Evolutionary conservation across 1,284 basidiomycete species (phyloP).

Genomic region (Trametes pubescens): DNA sequence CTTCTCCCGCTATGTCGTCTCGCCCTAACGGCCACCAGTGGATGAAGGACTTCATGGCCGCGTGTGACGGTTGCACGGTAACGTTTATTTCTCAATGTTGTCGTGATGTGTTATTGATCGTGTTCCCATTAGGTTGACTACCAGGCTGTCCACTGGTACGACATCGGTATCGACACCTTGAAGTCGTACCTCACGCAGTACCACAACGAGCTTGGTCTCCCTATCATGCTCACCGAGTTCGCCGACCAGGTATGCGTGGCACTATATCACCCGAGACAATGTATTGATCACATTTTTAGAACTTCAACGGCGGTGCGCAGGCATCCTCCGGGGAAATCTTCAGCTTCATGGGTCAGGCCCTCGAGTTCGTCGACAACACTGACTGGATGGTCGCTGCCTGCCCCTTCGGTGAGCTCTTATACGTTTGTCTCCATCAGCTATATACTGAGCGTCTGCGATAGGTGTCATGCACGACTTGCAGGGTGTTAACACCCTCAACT

Average conservation of each 20-base stretch:
- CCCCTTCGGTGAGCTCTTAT: slow-evolving; percentile 67
- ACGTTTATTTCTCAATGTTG: slow-evolving; percentile 33
- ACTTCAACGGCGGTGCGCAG: slow-evolving; percentile 70
- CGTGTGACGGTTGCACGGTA: slow-evolving; percentile 63
- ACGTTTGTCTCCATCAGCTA: neutral
- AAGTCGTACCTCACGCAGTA: slow-evolving; percentile 59
- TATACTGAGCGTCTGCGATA: slow-evolving; percentile 35
- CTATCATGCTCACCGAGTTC: slow-evolving; percentile 75
- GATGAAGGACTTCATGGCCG: slow-evolving; percentile 65
- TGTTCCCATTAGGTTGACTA: slow-evolving; percentile 53
- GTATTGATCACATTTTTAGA: slow-evolving; percentile 46
- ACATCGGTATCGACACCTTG: slow-evolving; percentile 56
- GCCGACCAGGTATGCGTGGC: slow-evolving; percentile 61
- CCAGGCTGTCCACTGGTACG: slow-evolving; percentile 71
- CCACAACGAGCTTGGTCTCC: slow-evolving; percentile 47
- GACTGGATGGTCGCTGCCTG: slow-evolving; percentile 66
- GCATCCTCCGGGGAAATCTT: slow-evolving; percentile 56
- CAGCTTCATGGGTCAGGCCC: slow-evolving; percentile 64
- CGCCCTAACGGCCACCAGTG: slow-evolving; percentile 66
- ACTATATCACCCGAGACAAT: neutral
- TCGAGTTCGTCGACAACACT: slow-evolving; percentile 63
- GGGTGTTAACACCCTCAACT: slow-evolving; percentile 71
- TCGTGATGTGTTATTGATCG: slow-evolving; percentile 25
- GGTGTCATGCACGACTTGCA: slow-evolving; percentile 74
- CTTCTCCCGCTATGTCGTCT: slow-evolving; percentile 75